Base-by-base conservation (phyloP, 2,329 filamentous ascomycete species). In the Cadophora gregata region DNA sequence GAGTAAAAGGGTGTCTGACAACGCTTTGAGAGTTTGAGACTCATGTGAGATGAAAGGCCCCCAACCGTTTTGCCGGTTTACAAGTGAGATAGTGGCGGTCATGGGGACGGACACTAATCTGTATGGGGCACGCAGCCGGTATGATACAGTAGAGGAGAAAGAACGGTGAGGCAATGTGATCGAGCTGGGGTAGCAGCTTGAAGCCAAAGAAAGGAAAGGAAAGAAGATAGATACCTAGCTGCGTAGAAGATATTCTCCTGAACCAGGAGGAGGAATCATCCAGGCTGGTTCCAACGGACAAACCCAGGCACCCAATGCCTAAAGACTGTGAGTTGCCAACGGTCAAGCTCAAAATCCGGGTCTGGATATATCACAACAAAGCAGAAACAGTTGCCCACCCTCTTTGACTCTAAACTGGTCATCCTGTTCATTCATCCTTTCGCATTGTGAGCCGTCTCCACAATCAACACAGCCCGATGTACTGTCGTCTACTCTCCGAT, bases 401-500 rank as follows among this genome's bases (percentile, higher is more conserved):
- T 9, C 16, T 33, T 42, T 58, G 55, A 19, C 55, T 38, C 31
- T 58, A 21, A 25, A 16, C 19, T 36, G 53, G 38, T 56, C 29
- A 12, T n/a, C 3, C 31, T 12, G 25, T 25, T 14, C 31, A 24
- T 19, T 31, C 25, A 33, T 33, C 9, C 19, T 38, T 36, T 33
- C 31, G 31, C 55, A 59, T 60, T 33, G 55, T 27, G 47, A 59
- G 58, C 45, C 36, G 56, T 59, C 62, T 59, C 62, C 62, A 59
- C 55, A 29, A 16, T 53, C 55, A 27, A 58, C 14, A 58, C 21
- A 24, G 55, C 55, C 55, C 55, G 21, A 58, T 58, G 33, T 38
- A 12, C 31, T 56, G 19, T 42, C 55, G 19, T 42, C 55, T 56
- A 21, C 31, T 36, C 21, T 53, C 55, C 55, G 62, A 59, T 59